Evolutionary conservation across 495 filamentous ascomycete species (phyloP), one percentile per base, ranked within the genome.

Genomic region (Neurospora sp.): DNA sequence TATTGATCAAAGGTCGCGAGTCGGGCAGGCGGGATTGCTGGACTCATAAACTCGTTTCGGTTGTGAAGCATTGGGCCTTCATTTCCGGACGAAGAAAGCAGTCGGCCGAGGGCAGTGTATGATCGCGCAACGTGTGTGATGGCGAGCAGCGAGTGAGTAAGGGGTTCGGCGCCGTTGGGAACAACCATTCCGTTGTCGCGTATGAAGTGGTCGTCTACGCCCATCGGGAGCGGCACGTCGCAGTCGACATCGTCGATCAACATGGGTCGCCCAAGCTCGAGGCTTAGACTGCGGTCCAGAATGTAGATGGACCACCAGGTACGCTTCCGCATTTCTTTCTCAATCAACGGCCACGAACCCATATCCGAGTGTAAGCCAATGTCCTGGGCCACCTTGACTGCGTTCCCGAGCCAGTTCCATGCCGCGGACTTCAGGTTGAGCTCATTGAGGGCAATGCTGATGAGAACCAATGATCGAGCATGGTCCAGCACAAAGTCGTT

Each of bases 231-330:
- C 37, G 84, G 85, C 10, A 93, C 89, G 77, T 98, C 92, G 82
- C 93, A 97, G 80, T 99, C 96, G 59, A 89, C 87, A 74, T 98
- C 95, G 75, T 96, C 90, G 76, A 98, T 97, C 75, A 93, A 83
- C 27, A 92, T 87, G 5, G 95, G 94, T 70, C 91, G 88, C 14
- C 94, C 93, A 45, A 94, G 86, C 76, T 97, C 94, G 53, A 97
- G 85, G 4, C 94, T 90, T 12, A 97, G 82, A 48, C 92, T 83
- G 70, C 96, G 89, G 83, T 99, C 96, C 84, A 94, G 93, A 68
- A 91, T 88, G 81, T 98, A 98, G 73, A 97, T 88, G 40, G 92
- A 88, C 96, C 96, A 99, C 96, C 96, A 99, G 14, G 97, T 89
- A 69, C 96, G 87, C 71, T 92, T 87, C 70, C 94, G 87, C 90